Conservation (phyloP, 1,284 basidiomycete species). For the Cryptococcus wingfieldii region DNA sequence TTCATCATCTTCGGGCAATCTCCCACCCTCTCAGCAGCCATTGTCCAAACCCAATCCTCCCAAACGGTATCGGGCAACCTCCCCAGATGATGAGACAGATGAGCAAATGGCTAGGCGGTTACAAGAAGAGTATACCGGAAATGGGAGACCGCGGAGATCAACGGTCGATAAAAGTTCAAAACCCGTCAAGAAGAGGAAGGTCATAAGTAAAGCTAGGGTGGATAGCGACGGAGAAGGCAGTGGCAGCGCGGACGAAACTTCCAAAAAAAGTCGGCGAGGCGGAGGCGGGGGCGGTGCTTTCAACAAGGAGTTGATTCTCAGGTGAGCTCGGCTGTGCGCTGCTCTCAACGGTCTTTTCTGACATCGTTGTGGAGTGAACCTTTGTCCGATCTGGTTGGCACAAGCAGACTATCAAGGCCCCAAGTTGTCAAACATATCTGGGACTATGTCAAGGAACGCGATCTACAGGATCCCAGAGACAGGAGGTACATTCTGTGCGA, state of each 20-base stretch:
- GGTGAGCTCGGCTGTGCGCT: slow-evolving; percentile 23
- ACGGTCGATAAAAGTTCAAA: slow-evolving; percentile 1
- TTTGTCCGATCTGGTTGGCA: slow-evolving; percentile 34
- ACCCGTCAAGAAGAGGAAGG: slow-evolving; percentile 12
- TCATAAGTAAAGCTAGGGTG: slow-evolving; percentile 15
- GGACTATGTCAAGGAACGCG: slow-evolving; percentile 53
- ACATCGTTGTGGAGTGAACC: slow-evolving; percentile 28
- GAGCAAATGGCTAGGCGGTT: slow-evolving; percentile 17
- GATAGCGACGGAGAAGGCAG: slow-evolving; percentile 16
- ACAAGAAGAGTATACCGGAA: slow-evolving; percentile 7
- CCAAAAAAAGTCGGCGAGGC: slow-evolving; percentile 25
- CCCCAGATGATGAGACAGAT: slow-evolving; percentile 16
- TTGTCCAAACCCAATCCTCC: slow-evolving; percentile 5
- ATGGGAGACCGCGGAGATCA: not conserved
- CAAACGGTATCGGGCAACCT: slow-evolving; percentile 5
- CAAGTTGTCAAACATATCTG: slow-evolving; percentile 55
- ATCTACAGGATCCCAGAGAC: slow-evolving; percentile 53
- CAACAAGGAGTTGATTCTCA: slow-evolving; percentile 47
- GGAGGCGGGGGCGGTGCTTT: slow-evolving; percentile 36
- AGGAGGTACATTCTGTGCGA: slow-evolving; percentile 54
- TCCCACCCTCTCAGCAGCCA: slow-evolving; percentile 23
- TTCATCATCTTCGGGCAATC: slow-evolving; percentile 11
- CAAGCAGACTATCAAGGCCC: slow-evolving; percentile 47
- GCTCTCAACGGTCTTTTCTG: not conserved
- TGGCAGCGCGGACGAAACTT: slow-evolving; percentile 11